Base-by-base conservation (phyloP, 1,139 yeast genomes). In the Blastobotrys elegans region DNA sequence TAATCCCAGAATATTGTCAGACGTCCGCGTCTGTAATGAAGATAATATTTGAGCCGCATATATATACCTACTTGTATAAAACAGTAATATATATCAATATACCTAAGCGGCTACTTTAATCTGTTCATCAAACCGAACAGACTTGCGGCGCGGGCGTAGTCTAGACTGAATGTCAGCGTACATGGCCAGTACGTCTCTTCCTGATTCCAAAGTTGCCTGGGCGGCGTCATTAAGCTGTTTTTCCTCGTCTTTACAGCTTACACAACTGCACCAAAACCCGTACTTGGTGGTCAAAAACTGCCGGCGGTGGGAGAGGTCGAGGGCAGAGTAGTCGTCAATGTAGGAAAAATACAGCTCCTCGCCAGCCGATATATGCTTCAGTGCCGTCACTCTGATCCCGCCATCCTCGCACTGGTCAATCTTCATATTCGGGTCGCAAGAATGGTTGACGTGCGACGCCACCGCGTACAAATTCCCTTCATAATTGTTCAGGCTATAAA, bases 251-350 rank as follows among this genome's bases (percentile, higher is more conserved):
- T 76, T 75, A 65, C 96, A 87, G 53, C 83, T 77, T 8, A 64
- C 56, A 63, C 96, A 87, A 22, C 63, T 67, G 64, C 96, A 87
- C n/a, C 75, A 59, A 62, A 87, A 87, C 4, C 95, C 95, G 88
- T 89, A 87, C 57, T 84, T 82, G n/a, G 80, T 80, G 49, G 90
- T 69, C 44, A 87, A 68, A 53, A 77, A 82, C 52, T 85, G 67
- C 58, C 79, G 82, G 55, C 96, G 76, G 54, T 80, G 79, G 40
- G 73, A 76, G 6, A 82, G 77, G 2, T 80, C 77, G 58, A 79
- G 81, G 8, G 70, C 64, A 1, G 90, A 87, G 8, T 8, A 14
- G 4, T 3, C 4, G 56, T 84, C 80, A 1, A 86, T 87, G 57
- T 87, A 87, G 1, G 84, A 73, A 1, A 86, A 79, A 0, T 78